Evolutionary conservation across 768 basidiomycete species (phyloP).

Genomic region (Collybia mongolica): DNA sequence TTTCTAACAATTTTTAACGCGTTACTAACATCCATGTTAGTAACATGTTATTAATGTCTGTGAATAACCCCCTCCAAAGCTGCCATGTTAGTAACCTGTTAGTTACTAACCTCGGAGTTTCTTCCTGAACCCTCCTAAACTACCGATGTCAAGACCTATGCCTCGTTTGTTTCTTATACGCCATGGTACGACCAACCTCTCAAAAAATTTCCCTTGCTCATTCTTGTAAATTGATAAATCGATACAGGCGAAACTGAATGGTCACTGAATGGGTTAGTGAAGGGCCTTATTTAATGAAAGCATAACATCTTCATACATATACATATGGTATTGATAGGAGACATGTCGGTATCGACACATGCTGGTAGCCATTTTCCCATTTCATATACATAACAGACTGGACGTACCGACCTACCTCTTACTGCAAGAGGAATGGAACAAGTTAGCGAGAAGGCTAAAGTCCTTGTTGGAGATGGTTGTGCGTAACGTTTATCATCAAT

Average conservation of each 20-base stretch:
- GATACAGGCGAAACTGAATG: slow-evolving; percentile 87
- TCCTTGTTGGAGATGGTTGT: slow-evolving; percentile 79
- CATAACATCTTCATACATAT: slow-evolving; percentile 5
- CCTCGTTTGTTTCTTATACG: slow-evolving; percentile 80
- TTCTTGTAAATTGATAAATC: slow-evolving; percentile 2
- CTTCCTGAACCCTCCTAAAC: too few species aligned
- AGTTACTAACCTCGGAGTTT: too few species aligned
- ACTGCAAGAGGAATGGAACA: slow-evolving; percentile 74
- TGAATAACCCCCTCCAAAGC: too few species aligned
- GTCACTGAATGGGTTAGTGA: slow-evolving; percentile 77
- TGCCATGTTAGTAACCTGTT: too few species aligned
- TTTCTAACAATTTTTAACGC: too few species aligned
- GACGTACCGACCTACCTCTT: slow-evolving; percentile 83
- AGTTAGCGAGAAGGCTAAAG: slow-evolving; percentile 59
- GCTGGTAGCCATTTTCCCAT: too few species aligned
- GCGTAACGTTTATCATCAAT: slow-evolving; percentile 28
- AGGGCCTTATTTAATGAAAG: neutral
- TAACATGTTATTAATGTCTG: too few species aligned
- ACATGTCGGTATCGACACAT: slow-evolving; percentile 44
- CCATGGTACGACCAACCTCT: slow-evolving; percentile 49
- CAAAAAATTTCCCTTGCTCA: neutral
- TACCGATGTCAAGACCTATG: slow-evolving; percentile 52
- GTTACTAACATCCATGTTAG: too few species aligned
- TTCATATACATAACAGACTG: slow-evolving; percentile 60
- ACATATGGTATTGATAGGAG: slow-evolving; percentile 48